Evolutionary conservation across 225 moss, liverwort and hornwort species (phyloP).

Genomic region (Thuidium tamariscinum): DNA sequence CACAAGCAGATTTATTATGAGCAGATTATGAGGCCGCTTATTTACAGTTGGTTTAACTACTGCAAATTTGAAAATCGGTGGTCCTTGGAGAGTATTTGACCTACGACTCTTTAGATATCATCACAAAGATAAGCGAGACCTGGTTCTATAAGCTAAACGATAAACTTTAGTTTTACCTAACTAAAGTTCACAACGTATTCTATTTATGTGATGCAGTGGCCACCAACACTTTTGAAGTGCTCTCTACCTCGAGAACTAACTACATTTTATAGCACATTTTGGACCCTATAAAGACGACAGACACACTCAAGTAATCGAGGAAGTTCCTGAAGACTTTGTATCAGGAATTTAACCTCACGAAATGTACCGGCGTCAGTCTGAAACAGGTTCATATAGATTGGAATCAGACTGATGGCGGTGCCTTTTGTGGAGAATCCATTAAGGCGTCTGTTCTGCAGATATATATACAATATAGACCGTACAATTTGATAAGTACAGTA

Average conservation of each 20-base stretch:
- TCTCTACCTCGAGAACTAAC: not conserved
- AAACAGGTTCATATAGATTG: not conserved
- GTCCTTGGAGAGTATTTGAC: not conserved
- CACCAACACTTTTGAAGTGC: not conserved
- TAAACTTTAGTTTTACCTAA: not conserved
- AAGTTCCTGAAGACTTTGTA: not conserved
- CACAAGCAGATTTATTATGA: not conserved
- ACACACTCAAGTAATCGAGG: slow-evolving; percentile 1
- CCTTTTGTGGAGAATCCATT: slow-evolving; percentile 6
- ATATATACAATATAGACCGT: slow-evolving; percentile 15
- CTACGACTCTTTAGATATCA: not conserved
- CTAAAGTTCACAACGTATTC: not conserved
- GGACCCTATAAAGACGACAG: not conserved
- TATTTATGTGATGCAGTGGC: not conserved
- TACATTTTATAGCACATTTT: not conserved
- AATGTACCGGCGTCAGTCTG: slow-evolving; percentile 27
- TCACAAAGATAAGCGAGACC: not conserved
- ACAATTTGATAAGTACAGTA: slow-evolving; percentile 2
- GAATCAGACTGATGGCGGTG: slow-evolving; percentile 19
- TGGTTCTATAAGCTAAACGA: not conserved
- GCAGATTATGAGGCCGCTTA: not conserved
- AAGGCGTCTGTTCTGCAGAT: not conserved
- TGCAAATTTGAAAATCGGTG: not conserved
- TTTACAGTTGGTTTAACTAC: not conserved
- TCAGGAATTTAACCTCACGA: slow-evolving; percentile 10